Evolutionary conservation across 1,284 basidiomycete species (phyloP), one percentile per base, ranked within the genome.

Genomic region (Apiotrichum montevideense): DNA sequence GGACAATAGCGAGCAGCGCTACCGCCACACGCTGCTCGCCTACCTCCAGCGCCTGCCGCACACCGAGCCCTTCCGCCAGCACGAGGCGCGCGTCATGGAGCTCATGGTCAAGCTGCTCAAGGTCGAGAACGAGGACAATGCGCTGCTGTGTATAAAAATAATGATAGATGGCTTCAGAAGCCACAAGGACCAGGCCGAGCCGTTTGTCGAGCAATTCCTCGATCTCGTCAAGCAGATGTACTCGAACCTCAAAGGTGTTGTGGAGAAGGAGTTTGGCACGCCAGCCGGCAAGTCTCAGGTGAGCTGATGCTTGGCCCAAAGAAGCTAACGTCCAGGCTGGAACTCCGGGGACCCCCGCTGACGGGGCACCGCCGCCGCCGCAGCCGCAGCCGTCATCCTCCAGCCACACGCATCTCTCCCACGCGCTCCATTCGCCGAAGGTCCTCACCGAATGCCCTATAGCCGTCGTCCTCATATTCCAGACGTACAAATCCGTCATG

Each of bases 51-150:
- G 93, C 33, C 80, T 98, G 11, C 92, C 93, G 1, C 83, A 86
- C 54, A 84, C 85, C 51, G 95, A 98, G 58, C 80, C 84, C 8
- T 81, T 93, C 48, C 83, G 88, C 45, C 81, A 84, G 42, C 86
- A 90, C 64, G 83, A 85, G 33, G 78, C 83, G 35, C 76, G 82
- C 14, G 83, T 98, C 49, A 87, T 90, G 74, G 82, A 81, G 52
- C 72, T 82, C 47, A 79, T 97, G 83, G 82, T 98, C 53, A 81
- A 88, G 63, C 80, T 94, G 44, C 81, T 98, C 44, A 87, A 88
- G 49, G 80, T 85, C 62, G 97, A 99, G 79, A 98, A 96, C 71
- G 96, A 99, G 77, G 96, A 99, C 70, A 96, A 94, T 69, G 96
- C 89, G 2, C 83, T 88, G 35, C 82, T 87, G 3, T 90, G 87